Percentiles rank a stretch among this genome's conserved stretches.
phyloP scores from a whole-genome alignment of 176 grass and related monocot species.

The Carex littledalei region DNA sequence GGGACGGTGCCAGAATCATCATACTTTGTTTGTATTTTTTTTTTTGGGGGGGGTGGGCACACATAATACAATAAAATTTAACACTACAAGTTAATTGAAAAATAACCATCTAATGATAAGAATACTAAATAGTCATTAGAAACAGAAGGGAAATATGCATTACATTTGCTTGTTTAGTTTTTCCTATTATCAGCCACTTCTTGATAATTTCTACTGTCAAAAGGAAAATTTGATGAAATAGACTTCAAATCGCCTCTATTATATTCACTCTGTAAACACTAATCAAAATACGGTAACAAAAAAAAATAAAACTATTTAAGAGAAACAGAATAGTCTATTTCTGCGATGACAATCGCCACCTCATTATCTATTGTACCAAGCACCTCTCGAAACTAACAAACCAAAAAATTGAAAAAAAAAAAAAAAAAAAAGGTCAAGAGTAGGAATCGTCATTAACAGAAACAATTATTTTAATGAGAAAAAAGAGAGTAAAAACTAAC shows the following conservation, averaged over 20 bases:
- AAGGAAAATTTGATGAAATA: background rate
- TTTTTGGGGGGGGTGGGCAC: too few species aligned
- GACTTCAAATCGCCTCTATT: background rate
- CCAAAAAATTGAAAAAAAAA: background rate
- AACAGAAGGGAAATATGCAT: too few species aligned
- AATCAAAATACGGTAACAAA: background rate
- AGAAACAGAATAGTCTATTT: slow-evolving; percentile 10
- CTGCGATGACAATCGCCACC: slow-evolving; percentile 46
- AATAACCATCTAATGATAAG: too few species aligned
- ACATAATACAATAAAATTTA: too few species aligned
- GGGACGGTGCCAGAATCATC: too few species aligned
- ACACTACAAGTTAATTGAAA: too few species aligned
- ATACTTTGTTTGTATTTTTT: too few species aligned
- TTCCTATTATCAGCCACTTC: background rate
- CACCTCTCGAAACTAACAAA: slow-evolving; percentile 86
- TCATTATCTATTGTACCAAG: slow-evolving; percentile 71
- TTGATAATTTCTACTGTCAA: background rate
- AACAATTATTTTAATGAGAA: too few species aligned
- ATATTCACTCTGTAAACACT: background rate
- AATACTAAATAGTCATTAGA: too few species aligned
- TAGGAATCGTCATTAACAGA: background rate
- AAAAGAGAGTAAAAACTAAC: too few species aligned
- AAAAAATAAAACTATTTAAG: background rate
- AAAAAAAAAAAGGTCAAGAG: background rate
- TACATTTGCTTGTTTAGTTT: background rate